Conservation (phyloP, 2,329 filamentous ascomycete species). For the Cladophialophora carrionii region DNA sequence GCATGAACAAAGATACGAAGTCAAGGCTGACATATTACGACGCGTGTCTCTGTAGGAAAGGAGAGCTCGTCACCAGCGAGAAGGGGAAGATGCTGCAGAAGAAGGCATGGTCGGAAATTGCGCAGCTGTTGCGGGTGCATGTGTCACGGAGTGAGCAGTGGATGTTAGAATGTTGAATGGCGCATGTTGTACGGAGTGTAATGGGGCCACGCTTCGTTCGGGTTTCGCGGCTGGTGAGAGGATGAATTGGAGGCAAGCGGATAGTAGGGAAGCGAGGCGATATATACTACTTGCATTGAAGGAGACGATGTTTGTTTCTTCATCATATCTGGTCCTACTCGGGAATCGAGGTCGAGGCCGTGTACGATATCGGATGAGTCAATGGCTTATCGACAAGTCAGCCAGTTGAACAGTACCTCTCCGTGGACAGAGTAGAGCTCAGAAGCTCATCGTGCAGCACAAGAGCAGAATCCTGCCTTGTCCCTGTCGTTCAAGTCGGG, state of each 20-base stretch:
- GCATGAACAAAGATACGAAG: not conserved
- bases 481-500: not conserved
- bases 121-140: conserved; percentile 39
- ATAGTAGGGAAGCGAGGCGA: not conserved
- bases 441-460: not conserved
- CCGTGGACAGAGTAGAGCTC: not conserved
- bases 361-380: too few relatives aligned
- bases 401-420: not conserved
- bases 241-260: not conserved
- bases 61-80: conserved; percentile 21
- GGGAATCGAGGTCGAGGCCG: too few relatives aligned
- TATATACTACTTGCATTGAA: not conserved
- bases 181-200: not conserved
- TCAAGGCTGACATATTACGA: not conserved
- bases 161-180: not conserved
- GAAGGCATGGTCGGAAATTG: conserved; percentile 48
- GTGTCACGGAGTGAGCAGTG: conserved; percentile 3
- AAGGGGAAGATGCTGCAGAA: conserved; percentile 45
- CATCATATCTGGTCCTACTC: not conserved
- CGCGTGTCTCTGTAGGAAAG: conserved; percentile 12
- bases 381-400: not conserved
- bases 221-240: not conserved
- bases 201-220: too few relatives aligned
- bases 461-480: not conserved
- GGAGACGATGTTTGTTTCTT: not conserved